A percentile compares a stretch with the other conserved stretches of the same genome.
phyloP scores from a whole-genome alignment of 768 basidiomycete genomes.

The Pulveroboletus frians region DNA sequence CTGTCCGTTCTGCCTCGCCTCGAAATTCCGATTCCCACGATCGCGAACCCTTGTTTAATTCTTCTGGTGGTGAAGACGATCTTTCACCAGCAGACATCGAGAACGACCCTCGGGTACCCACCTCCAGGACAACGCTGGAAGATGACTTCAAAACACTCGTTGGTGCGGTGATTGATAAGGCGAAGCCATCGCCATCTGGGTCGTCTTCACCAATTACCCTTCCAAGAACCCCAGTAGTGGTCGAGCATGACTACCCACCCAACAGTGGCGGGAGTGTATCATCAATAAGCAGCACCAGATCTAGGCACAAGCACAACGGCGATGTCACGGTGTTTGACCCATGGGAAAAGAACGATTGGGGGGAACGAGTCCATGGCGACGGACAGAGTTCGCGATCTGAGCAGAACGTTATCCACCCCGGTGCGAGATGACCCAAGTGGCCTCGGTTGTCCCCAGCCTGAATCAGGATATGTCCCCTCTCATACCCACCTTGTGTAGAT shows the following conservation, averaged over 20 bases:
- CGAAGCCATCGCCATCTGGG: slow-evolving; percentile 9
- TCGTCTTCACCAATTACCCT: slow-evolving; percentile 17
- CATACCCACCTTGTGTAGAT: slow-evolving; percentile 6
- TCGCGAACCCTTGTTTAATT: slow-evolving; percentile 59
- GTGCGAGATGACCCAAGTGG: slow-evolving; percentile 21
- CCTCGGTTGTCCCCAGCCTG: neutral
- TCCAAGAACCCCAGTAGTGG: neutral
- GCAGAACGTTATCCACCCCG: slow-evolving; percentile 33
- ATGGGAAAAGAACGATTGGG: slow-evolving; percentile 54
- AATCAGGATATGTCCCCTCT: neutral
- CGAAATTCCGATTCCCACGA: slow-evolving; percentile 39
- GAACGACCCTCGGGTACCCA: slow-evolving; percentile 34
- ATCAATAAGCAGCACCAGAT: slow-evolving; percentile 16
- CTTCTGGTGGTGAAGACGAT: slow-evolving; percentile 50
- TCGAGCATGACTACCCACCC: slow-evolving; percentile 50
- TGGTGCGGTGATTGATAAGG: slow-evolving; percentile 9
- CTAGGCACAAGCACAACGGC: slow-evolving; percentile 24
- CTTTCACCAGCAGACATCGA: slow-evolving; percentile 40
- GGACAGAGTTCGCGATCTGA: slow-evolving; percentile 43
- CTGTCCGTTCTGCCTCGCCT: slow-evolving; percentile 38
- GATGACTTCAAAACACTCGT: slow-evolving; percentile 22
- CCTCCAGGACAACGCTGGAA: slow-evolving; percentile 32
- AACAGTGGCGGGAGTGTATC: slow-evolving; percentile 40
- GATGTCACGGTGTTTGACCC: slow-evolving; percentile 15
- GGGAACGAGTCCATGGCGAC: slow-evolving; percentile 41